Base-by-base conservation (phyloP, 2,329 filamentous ascomycete species). In the Ophiostoma populinum region DNA sequence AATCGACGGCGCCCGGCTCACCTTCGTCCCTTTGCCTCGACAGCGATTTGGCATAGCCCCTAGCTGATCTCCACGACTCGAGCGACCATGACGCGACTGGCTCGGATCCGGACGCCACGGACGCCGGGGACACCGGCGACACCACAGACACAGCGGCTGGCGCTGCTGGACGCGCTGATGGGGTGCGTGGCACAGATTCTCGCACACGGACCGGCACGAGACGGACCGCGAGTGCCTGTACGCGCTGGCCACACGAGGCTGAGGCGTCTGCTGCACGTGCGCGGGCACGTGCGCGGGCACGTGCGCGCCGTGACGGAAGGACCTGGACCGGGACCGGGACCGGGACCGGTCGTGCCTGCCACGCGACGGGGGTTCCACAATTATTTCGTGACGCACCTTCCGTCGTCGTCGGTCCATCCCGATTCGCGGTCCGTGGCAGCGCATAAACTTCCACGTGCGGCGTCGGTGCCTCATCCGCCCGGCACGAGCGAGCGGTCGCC, bases 381-480 rank as follows among this genome's bases (percentile, higher is more conserved):
- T 47, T 95, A 98, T 62, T 98, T 98, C 55, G 82, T 95, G 40
- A 93, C 90, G 7, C 83, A 94, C 54, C 69, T 98, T 2, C 87
- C 90, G 5, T 92, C 85, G 13, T 92, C 85, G 11, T 94, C 86
- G 4, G 67, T 93, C 29, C 81, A 94, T 47, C 87, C 90, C 7
- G 87, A 95, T 55, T 80, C 80, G 24, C 66, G 74, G 37, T 59
- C 63, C 16, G 57, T 65, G 13, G 51, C 59, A 19, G 75, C 74
- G 4, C 78, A 93, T 54, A 86, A 90, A 53, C 70, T 94, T 6
- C 86, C 86, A 32, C 79, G 85, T 46, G 71, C 81, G 45, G 81
- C 81, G 17, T 90, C 83, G 31, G 79, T 72, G 29, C 86, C 86
- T 20, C 81, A 93, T 53, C 61, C 57, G 10, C 21, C 26, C 7